Evolutionary conservation across 2,329 filamentous ascomycete genomes (phyloP).

Genomic region (Penicillium sp.): DNA sequence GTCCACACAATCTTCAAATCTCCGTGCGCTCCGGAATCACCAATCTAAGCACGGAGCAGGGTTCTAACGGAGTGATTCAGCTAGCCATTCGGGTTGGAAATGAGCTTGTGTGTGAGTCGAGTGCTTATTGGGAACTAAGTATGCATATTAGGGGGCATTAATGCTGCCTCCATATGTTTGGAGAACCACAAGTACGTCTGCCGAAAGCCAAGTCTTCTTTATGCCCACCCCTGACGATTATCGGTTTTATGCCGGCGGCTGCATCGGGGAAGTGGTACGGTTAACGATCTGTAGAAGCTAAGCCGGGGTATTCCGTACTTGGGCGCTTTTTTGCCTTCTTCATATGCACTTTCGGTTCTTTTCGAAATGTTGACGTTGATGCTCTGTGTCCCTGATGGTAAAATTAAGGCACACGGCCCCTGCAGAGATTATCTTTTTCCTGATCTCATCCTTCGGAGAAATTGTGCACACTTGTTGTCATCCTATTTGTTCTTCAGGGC

Average conservation of each 20-base stretch:
- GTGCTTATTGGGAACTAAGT: slow-evolving; percentile 10
- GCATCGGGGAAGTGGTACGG: slow-evolving; percentile 14
- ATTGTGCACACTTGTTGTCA: background rate
- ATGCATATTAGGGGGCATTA: no score
- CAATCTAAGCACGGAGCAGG: slow-evolving; percentile 4
- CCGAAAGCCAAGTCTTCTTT: slow-evolving; percentile 2
- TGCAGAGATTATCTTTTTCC: background rate
- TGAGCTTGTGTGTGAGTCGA: slow-evolving; percentile 13
- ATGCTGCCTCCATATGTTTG: no score
- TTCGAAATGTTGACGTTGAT: background rate
- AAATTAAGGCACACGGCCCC: background rate
- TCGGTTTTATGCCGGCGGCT: slow-evolving; percentile 6
- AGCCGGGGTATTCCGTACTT: background rate
- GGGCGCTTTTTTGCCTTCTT: background rate
- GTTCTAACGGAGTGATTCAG: slow-evolving; percentile 5
- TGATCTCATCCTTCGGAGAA: background rate
- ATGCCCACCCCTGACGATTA: slow-evolving; percentile 14
- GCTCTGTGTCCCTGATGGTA: background rate
- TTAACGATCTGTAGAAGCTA: slow-evolving; percentile 11
- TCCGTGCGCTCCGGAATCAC: slow-evolving; percentile 8
- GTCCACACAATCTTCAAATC: slow-evolving; percentile 15
- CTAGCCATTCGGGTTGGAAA: background rate
- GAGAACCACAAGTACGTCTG: background rate
- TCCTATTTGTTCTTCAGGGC: background rate
- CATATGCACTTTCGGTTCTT: background rate